Evolutionary conservation across 202 grass and related monocot genomes (phyloP), one percentile per base, ranked within the genome.

Genomic region (Setaria italica): DNA sequence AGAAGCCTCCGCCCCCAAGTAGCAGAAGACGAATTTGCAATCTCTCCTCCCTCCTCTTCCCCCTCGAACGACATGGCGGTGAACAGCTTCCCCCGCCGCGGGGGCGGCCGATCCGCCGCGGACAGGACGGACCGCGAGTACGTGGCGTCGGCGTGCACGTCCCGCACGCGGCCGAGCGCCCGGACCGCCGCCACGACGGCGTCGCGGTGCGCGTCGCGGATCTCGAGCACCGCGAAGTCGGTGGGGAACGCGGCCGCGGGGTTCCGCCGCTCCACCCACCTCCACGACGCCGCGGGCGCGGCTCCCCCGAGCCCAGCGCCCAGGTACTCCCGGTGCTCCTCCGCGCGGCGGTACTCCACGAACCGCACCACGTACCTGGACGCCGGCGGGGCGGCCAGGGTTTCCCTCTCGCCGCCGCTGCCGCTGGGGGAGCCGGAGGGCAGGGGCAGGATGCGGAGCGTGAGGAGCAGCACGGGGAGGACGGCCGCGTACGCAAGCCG

Each of bases 201-300:
- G n/a, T 58, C 75, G 29, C 91, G 78, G 80, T 76, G 66, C 53
- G 76, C 81, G 30, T 91, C 85, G 25, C 62, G 60, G 58, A 99
- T 95, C 84, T 92, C 88, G 63, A 99, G 74, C 62, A 99, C 90
- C 32, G 86, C 96, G 76, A 99, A 99, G 76, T 99, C 96, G 41
- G 96, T 99, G 17, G 96, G 90, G 88, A 91, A 88, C 69, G 85
- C 84, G 6, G 88, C 88, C 3, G 91, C 96, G 17, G 91, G 88
- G 84, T 96, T 99, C 72, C 62, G 85, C 72, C 96, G 86, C 86
- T 96, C 90, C 77, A 99, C 84, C 96, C 96, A 99, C 33, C 73
- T 90, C 93, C 96, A 99, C 35, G 84, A 53, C 82, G 67, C 58
- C 3, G 34, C 25, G 21, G 74, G 79, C 25, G 30, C 41, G 62